These are phyloP conservation scores for Beauveria medogensis DNA, from an alignment of 2,329 filamentous ascomycete genomes.

Conservation along the genomic window DNA sequence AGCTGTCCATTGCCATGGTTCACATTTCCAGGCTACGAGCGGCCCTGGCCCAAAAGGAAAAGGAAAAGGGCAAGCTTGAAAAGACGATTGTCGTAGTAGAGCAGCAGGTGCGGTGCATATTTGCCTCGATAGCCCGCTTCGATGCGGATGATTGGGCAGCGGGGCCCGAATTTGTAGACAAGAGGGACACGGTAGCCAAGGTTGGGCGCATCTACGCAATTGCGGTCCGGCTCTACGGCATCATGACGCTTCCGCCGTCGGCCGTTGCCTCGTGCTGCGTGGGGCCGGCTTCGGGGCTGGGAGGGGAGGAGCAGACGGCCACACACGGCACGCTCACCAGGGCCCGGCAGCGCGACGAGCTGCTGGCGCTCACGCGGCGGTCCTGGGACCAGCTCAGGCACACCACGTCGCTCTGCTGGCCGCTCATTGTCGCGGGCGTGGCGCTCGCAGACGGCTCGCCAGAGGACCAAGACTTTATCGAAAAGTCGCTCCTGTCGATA, in stretches of 20 bases:
- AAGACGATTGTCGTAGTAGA: not conserved
- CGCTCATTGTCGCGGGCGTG: constrained; percentile 2
- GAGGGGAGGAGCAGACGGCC: not conserved
- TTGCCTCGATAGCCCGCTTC: not conserved
- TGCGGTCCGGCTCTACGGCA: not conserved
- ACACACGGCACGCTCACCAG: not conserved
- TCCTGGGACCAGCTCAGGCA: not conserved
- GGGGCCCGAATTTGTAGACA: not conserved
- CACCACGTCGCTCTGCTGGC: not conserved
- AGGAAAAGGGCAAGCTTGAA: not conserved
- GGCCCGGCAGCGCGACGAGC: not conserved
- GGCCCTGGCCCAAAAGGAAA: not conserved
- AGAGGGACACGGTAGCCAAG: not conserved
- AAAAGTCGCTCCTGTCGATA: not conserved
- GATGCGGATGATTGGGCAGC: not conserved
- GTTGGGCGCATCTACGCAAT: not conserved
- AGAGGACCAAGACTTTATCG: not conserved
- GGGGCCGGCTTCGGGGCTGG: not conserved
- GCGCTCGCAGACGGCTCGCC: not conserved
- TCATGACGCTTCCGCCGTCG: not conserved
- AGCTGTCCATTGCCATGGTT: not conserved
- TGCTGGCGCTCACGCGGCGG: not conserved
- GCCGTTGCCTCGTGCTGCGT: not conserved
- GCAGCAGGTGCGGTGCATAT: not conserved
- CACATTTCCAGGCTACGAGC: not conserved